phyloP scores from a whole-genome alignment of 2,329 filamentous ascomycete species.

The Ascomycota sp. region DNA sequence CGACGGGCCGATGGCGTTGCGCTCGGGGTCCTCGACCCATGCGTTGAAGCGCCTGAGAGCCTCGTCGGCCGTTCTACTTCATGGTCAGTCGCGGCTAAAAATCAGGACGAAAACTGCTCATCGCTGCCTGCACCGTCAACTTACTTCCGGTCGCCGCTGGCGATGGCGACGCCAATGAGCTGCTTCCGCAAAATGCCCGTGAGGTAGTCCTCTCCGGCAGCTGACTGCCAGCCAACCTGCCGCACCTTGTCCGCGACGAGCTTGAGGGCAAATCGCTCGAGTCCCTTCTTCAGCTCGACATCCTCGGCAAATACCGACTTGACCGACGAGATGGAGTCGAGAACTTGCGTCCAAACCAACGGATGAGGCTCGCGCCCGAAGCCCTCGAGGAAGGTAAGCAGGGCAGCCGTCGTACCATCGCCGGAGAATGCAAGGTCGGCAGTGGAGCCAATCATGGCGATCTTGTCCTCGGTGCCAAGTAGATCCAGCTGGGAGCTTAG shows the following conservation, averaged over 20 bases:
- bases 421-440: conserved; percentile 76
- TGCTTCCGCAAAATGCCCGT: conserved; percentile 62
- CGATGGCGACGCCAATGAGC: conserved; percentile 52
- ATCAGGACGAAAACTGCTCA: not conserved
- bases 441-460: conserved; percentile 74
- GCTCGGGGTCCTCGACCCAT: conserved; percentile 49
- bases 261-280: conserved; percentile 60
- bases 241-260: conserved; percentile 55
- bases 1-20: conserved; percentile 53
- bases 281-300: conserved; percentile 42
- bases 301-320: conserved; percentile 72
- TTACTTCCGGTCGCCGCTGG: conserved; percentile 53
- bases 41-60: conserved; percentile 57
- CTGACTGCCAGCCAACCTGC: conserved; percentile 67
- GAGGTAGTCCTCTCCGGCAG: conserved; percentile 58
- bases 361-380: conserved; percentile 65
- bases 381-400: conserved; percentile 68
- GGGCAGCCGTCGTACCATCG: conserved; percentile 55
- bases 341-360: conserved; percentile 71
- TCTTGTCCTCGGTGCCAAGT: conserved; percentile 71
- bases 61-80: conserved; percentile 39
- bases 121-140: conserved; percentile 7
- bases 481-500: conserved; percentile 55
- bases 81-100: conserved; percentile 6
- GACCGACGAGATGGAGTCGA: conserved; percentile 52